Base-by-base conservation (phyloP, 2,329 filamentous ascomycete genomes). In the Sporothrix phasma region DNA sequence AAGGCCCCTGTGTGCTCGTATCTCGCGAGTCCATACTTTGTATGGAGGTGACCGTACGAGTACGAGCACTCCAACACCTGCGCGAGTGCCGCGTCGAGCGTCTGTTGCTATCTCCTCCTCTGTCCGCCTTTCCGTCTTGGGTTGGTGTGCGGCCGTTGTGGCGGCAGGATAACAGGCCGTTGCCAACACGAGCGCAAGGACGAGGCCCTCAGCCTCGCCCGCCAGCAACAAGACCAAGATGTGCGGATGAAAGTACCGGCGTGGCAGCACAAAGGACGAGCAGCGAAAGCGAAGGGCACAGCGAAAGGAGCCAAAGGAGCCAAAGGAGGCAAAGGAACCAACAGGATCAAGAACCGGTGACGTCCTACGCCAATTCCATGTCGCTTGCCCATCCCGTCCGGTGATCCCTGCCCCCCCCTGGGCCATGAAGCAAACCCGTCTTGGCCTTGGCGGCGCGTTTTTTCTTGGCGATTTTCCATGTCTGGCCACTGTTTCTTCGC, bases 401-500 rank as follows among this genome's bases (percentile, higher is more conserved):
- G 3, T 10, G 19, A 41, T 29, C 22, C 54, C 37, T 58, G 37
- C 13, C 37, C 22, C 37, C 39, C 26, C 49, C 39, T n/a, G n/a
- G n/a, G 6, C n/a, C 24, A 22, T 45, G 39, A 46, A 39, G 41
- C 37, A 62, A 62, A 51, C 47, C 29, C 37, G 45, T 37, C 19
- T 58, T 58, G 15, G 47, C 11, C 61, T 63, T 63, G 43, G 37
- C 43, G 17, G n/a, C 49, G 26, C 37, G 17, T 63, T 56, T 34
- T 24, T 31, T 58, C 61, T 63, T 63, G 47, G 31, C 45, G 37
- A 43, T 41, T 43, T 43, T 24, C 43, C 10, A 34, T 41, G 24
- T 41, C 22, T 41, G 22, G 26, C 26, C 15, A 29, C 10, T 62
- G 45, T 41, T 26, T 51, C 45, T 51, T 43, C 17, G 22, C 29